phyloP scores from a whole-genome alignment of 768 basidiomycete genomes.

The Mycena capillaripes region DNA sequence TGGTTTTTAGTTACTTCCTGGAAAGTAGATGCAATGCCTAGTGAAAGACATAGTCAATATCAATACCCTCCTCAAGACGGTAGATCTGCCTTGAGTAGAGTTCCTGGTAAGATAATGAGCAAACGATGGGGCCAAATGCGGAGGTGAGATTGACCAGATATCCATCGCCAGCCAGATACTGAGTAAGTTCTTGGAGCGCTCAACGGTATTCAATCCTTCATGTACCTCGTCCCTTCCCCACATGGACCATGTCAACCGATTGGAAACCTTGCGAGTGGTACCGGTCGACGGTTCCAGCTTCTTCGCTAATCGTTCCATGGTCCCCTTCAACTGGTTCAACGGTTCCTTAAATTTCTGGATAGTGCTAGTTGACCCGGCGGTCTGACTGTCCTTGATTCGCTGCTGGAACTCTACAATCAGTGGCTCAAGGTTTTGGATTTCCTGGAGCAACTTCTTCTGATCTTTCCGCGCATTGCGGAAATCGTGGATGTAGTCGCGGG shows the following conservation, averaged over 20 bases:
- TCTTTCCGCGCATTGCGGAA: slow-evolving; percentile 7
- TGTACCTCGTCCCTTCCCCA: background rate
- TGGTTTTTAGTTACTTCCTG: too few species aligned
- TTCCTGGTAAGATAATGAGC: background rate
- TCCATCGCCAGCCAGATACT: background rate
- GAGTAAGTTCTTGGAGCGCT: background rate
- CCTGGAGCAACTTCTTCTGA: background rate
- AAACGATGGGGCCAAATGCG: too few species aligned
- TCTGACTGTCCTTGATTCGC: background rate
- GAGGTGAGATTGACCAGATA: background rate
- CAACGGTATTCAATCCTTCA: background rate
- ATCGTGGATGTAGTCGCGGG: background rate
- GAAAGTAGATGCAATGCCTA: too few species aligned
- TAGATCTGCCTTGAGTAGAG: background rate
- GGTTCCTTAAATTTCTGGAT: background rate
- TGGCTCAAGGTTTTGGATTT: slow-evolving; percentile 1
- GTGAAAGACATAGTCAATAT: too few species aligned
- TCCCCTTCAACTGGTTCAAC: background rate
- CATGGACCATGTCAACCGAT: background rate
- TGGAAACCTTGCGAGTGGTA: background rate
- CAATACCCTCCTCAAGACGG: too few species aligned
- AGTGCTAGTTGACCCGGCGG: background rate
- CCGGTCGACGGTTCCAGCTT: background rate
- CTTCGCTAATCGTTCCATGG: background rate
- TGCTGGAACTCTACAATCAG: background rate